A percentile compares a stretch with the other conserved stretches of the same genome.
These are phyloP conservation scores for Cryptosporidium muris DNA, from an alignment of 169 alveolate genomes.

Conservation along the genomic window DNA sequence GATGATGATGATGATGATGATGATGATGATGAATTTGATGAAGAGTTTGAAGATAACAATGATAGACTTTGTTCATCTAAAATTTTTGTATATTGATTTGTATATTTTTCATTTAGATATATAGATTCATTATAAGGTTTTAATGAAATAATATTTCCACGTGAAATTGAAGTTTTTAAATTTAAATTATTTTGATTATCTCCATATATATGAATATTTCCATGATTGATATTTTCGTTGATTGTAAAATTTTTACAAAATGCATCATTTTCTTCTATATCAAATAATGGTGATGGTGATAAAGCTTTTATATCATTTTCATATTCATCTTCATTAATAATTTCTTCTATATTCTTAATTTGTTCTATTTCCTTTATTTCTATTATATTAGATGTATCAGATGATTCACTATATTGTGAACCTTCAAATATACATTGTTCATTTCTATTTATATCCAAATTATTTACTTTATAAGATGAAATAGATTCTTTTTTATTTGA, in stretches of 20 bases:
- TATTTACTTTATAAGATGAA: background rate
- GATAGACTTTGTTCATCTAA: background rate
- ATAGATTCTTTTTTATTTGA: no score
- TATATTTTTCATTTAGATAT: no score
- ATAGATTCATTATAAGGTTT: no score
- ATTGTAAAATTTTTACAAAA: background rate
- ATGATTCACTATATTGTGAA: slow-evolving; percentile 51
- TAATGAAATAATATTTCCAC: no score
- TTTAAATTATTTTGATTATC: background rate
- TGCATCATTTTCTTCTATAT: slow-evolving; percentile 22
- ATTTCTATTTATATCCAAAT: background rate
- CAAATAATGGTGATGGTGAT: slow-evolving; percentile 15
- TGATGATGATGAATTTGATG: slow-evolving; percentile 21
- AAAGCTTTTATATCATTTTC: background rate
- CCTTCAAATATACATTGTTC: slow-evolving; percentile 6
- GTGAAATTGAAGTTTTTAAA: no score
- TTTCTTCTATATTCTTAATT: background rate
- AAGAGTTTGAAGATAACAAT: background rate
- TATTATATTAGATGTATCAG: slow-evolving; percentile 26
- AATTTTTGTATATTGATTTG: background rate
- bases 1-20: slow-evolving; percentile 40
- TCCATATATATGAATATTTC: slow-evolving; percentile 46
- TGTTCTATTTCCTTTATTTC: slow-evolving; percentile 16
- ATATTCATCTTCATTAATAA: background rate
- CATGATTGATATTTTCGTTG: background rate